Base-by-base conservation (phyloP, 2,329 filamentous ascomycete genomes). In the Didymellaceae sp. region DNA sequence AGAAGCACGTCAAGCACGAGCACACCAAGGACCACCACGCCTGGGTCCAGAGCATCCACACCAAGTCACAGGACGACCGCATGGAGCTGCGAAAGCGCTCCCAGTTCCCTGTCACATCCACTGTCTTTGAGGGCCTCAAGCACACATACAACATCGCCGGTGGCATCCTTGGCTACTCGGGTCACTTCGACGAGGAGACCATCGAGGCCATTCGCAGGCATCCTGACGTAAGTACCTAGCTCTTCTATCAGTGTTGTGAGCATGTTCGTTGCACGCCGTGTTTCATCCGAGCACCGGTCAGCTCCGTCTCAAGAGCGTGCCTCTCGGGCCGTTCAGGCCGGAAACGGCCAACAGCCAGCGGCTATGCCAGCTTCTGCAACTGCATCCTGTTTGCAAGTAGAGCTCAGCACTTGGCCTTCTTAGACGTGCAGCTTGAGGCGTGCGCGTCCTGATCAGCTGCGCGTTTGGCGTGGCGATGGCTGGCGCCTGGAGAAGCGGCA, bases 201-300 rank as follows among this genome's bases (percentile, higher is more conserved):
- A 93, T 99, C 68, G 93, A 97, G 82, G 82, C 93, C 80, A 90
- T 99, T 78, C 90, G 94, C 71, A 89, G 84, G 68, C 90, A 97
- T 77, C 92, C 94, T 67, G 94, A 99, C 85, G 94, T 99, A 82
- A 93, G 93, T 88, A 50, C 10, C 46, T 21, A 43, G 17, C 28
- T 28, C 16, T 34, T 58, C 49, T 41, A 37, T 26, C 13, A 26
- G 37, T 21, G n/a, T 22, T 22, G 9, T 10, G 20, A 26, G 30
- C 17, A n/a, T 35, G n/a, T 42, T 39, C 35, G 48, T 52, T 46
- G 48, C 48, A 52, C 13, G 25, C 25, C 20, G 35, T 10, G 42
- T 46, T 46, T 46, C 48, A 52, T 25, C 41, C 45, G 45, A 51
- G 43, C 49, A 42, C 43, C 32, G 34, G 38, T 33, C 25, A 38